A percentile compares a stretch with the other conserved stretches of the same genome.
Conservation (phyloP, 495 filamentous ascomycete species). For the Astrothelium subdiscretum region DNA sequence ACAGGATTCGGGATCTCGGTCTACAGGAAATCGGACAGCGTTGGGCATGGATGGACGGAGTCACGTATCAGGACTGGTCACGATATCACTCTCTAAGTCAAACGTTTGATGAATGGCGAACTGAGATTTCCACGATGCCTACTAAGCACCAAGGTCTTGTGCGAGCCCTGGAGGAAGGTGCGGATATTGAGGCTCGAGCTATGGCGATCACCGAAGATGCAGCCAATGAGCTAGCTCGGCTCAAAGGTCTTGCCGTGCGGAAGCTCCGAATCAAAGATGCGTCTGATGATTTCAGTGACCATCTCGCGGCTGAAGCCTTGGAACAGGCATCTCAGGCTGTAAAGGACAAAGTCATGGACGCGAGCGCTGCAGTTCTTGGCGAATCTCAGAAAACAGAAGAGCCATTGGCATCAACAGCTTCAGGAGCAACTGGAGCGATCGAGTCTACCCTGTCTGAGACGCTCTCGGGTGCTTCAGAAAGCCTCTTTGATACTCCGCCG, state of each 20-base stretch:
- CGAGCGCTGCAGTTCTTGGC: slow-evolving; percentile 28
- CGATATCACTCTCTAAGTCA: slow-evolving; percentile 79
- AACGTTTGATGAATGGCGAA: slow-evolving; percentile 73
- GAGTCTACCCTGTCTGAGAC: slow-evolving; percentile 17
- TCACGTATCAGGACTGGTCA: slow-evolving; percentile 94
- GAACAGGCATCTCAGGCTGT: slow-evolving; percentile 30
- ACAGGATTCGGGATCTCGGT: slow-evolving; percentile 74
- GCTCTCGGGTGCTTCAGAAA: slow-evolving; percentile 15
- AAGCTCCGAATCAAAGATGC: slow-evolving; percentile 70
- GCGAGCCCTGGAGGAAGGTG: slow-evolving; percentile 55
- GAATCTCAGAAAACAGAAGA: slow-evolving; percentile 27
- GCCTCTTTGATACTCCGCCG: not conserved
- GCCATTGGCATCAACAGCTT: slow-evolving; percentile 16
- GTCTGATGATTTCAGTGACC: slow-evolving; percentile 56
- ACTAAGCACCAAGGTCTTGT: slow-evolving; percentile 59
- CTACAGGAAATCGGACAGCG: slow-evolving; percentile 94
- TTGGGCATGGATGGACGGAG: slow-evolving; percentile 92
- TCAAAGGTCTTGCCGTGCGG: slow-evolving; percentile 80
- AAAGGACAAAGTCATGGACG: slow-evolving; percentile 29
- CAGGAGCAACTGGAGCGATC: slow-evolving; percentile 19
- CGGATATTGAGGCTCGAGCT: slow-evolving; percentile 58
- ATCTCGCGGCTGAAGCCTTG: slow-evolving; percentile 28
- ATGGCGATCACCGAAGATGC: slow-evolving; percentile 72
- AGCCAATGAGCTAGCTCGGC: slow-evolving; percentile 66
- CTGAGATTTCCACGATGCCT: slow-evolving; percentile 62